Conservation (phyloP, 1,284 basidiomycete species). For the Ceratobasidium sp. region DNA sequence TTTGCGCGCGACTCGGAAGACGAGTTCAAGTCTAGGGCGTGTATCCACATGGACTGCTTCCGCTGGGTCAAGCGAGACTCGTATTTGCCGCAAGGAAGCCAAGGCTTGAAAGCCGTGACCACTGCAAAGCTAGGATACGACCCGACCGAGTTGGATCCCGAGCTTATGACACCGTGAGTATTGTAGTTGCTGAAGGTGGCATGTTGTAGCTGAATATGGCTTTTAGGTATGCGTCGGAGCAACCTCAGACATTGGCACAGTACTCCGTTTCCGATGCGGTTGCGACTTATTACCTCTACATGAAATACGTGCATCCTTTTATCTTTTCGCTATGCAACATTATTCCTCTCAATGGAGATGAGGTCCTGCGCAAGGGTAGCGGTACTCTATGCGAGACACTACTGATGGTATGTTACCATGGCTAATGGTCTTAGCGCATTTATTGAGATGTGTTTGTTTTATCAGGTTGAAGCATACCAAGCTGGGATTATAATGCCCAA, state of each 20-base stretch:
- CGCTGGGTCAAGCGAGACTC: conserved; percentile 99
- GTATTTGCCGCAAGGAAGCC: conserved; percentile 98
- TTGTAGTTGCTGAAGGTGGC: neutral
- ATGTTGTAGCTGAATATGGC: neutral
- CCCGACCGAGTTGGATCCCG: conserved; percentile 97
- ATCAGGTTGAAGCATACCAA: conserved; percentile 92
- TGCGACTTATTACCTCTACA: conserved; percentile 99
- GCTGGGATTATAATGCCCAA: conserved; percentile 98
- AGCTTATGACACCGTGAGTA: conserved; percentile 97
- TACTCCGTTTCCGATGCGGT: conserved; percentile 99
- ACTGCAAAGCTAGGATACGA: conserved; percentile 97
- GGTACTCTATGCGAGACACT: conserved; percentile 98
- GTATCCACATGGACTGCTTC: conserved; percentile 99
- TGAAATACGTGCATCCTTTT: conserved; percentile 99
- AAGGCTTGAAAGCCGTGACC: conserved; percentile 98
- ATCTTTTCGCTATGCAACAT: conserved; percentile 99
- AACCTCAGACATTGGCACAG: conserved; percentile 93
- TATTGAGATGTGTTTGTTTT: neutral
- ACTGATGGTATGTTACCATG: conserved; percentile 80
- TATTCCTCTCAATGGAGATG: conserved; percentile 96
- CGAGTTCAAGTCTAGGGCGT: conserved; percentile 94
- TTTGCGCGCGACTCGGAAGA: conserved; percentile 93
- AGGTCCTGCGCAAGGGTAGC: conserved; percentile 94
- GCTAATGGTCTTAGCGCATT: neutral
- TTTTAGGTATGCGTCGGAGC: conserved; percentile 91